Conservation (phyloP, 1,284 basidiomycete genomes). For the Trametes polyzona region DNA sequence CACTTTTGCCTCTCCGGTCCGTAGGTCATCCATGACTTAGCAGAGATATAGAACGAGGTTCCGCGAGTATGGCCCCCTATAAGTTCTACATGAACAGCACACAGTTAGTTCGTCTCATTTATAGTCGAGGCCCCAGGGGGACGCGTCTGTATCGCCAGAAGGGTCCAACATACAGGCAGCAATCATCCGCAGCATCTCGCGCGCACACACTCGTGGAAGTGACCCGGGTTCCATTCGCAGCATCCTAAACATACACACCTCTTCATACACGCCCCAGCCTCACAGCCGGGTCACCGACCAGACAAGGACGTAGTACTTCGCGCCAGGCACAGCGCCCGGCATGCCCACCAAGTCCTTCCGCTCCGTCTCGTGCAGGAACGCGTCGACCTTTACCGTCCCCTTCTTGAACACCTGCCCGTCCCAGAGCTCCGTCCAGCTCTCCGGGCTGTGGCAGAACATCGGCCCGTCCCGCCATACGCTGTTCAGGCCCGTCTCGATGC, state of each 20-base stretch:
- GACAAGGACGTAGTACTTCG: constrained; percentile 13
- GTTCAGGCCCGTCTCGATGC: constrained; percentile 1
- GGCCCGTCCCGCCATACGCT: constrained; percentile 5
- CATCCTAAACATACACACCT: neutral
- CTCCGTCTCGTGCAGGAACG: constrained; percentile 18
- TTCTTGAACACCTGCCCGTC: constrained; percentile 43
- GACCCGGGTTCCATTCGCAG: too few species aligned
- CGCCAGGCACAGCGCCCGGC: constrained; percentile 8
- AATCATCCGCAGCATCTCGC: neutral
- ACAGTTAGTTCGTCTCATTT: too few species aligned
- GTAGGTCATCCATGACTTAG: neutral
- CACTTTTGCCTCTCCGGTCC: neutral
- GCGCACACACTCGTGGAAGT: neutral
- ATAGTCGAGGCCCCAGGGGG: too few species aligned
- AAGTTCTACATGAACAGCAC: too few species aligned
- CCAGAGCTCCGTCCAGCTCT: constrained; percentile 49
- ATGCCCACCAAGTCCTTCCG: constrained; percentile 7
- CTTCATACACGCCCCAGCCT: neutral
- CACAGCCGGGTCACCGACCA: constrained; percentile 21
- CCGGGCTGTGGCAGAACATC: constrained; percentile 39
- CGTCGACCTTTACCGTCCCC: constrained; percentile 41
- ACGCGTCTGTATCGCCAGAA: too few species aligned
- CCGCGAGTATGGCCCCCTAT: too few species aligned
- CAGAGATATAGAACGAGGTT: too few species aligned
- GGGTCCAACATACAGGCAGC: too few species aligned